Evolutionary conservation across 208 protist species (phyloP).

Genomic region (Naegleria gruberi): DNA sequence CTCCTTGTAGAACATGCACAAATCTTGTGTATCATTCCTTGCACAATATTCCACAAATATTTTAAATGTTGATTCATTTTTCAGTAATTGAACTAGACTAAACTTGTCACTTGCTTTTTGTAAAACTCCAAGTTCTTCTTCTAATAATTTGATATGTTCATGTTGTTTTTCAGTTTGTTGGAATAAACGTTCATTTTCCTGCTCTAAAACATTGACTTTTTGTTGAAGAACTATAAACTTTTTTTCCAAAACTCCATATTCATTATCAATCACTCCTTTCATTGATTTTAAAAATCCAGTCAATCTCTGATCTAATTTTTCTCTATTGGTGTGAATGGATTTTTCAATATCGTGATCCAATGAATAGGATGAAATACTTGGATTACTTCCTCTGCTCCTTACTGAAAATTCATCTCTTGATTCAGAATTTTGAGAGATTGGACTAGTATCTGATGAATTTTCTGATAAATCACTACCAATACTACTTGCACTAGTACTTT

Average conservation of each 20-base stretch:
- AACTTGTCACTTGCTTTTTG: not conserved
- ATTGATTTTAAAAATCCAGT: not conserved
- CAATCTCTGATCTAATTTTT: not conserved
- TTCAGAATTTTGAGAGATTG: not conserved
- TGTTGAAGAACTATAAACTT: not conserved
- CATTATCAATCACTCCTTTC: not conserved
- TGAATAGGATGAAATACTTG: not conserved
- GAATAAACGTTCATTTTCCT: not conserved
- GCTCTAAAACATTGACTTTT: not conserved
- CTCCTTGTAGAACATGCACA: not conserved
- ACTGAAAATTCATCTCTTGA: not conserved
- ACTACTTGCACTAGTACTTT: not conserved
- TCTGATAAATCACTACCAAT: not conserved
- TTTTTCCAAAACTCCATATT: not conserved
- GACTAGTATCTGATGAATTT: not conserved
- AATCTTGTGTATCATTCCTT: not conserved
- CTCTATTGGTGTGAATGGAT: not conserved
- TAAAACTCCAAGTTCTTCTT: not conserved
- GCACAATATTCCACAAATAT: not conserved
- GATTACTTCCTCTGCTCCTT: not conserved
- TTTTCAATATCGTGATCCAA: not conserved
- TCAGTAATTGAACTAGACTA: not conserved
- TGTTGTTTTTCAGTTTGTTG: not conserved
- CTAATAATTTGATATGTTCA: not conserved
- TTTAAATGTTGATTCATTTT: not conserved